Base-by-base conservation (phyloP, 2,329 filamentous ascomycete species). In the Curvularia lunata region DNA sequence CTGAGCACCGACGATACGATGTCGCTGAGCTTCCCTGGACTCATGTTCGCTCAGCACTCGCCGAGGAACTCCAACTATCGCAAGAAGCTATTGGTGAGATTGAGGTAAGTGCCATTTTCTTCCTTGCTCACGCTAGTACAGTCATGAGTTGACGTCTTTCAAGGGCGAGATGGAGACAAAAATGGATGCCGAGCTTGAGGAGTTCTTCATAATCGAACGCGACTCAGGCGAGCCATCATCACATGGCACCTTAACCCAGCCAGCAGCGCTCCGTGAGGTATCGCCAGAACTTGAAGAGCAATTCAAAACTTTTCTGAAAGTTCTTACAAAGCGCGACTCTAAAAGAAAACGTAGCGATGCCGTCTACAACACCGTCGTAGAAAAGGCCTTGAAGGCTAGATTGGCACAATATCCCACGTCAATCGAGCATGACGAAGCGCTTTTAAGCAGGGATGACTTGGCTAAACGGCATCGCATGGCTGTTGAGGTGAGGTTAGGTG, bases 211-310 rank as follows among this genome's bases (percentile, higher is more conserved):
- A 6, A 52, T 69, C 21, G 67, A 69, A 47, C 67, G 67, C 21
- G 65, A 69, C 37, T 64, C 67, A 1, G 67, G 67, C 9, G 67
- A 66, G 19, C 67, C 67, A 4, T 55, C 62, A 12, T 58, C 62
- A 5, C 53, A 69, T 52, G 67, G 67, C 1, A 62, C 51, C 1
- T 58, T 69, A 1, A 34, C 56, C 2, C 48, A 65, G 16, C 13
- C 42, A 9, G 47, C 62, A 2, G 50, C 57, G 23, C 51, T 67
- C 13, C 48, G 30, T 16, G 67, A 67, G 2, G 42, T 67, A 1
- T 61, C 59, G 0, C 50, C 57, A 0, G 65, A 68, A 46, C 57
- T 69, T 5, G 63, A 68, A 21, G 62, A 68, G 18, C 65, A 68
- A 37, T n/a, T 65, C 0, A 65, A 59, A n/a, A 18, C 37, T 9